Percentiles rank a stretch among this genome's conserved stretches.
Evolutionary conservation across 2,329 filamentous ascomycete genomes (phyloP).

Genomic region (Fonsecaea pugnacius): DNA sequence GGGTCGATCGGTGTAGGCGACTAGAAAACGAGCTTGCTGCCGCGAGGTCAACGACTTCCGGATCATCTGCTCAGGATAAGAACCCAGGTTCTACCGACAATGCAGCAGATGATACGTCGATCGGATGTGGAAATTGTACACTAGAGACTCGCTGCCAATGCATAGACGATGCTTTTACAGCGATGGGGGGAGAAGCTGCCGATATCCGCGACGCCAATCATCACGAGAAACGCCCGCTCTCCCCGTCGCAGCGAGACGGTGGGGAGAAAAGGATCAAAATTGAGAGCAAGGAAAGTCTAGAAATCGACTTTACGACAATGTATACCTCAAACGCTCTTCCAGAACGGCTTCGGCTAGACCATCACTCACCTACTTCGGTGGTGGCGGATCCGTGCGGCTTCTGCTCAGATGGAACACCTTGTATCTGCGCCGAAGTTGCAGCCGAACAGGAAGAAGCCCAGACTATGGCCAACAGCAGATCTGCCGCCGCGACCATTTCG

Average conservation of each 20-base stretch:
- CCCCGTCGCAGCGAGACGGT: slow-evolving; percentile 37
- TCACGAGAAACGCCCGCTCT: slow-evolving; percentile 45
- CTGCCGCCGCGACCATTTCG: slow-evolving; percentile 43
- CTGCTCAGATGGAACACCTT: slow-evolving; percentile 80
- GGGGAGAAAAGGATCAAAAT: slow-evolving; percentile 61
- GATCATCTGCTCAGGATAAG: slow-evolving; percentile 47
- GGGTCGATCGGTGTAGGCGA: slow-evolving; percentile 60
- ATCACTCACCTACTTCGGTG: slow-evolving; percentile 43
- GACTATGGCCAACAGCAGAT: slow-evolving; percentile 35
- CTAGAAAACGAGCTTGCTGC: slow-evolving; percentile 63
- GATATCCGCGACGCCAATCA: slow-evolving; percentile 43
- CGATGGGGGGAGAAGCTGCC: slow-evolving; percentile 45
- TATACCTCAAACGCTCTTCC: slow-evolving; percentile 43
- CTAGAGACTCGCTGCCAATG: slow-evolving; percentile 67
- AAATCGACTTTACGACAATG: slow-evolving; percentile 71
- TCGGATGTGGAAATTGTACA: slow-evolving; percentile 70
- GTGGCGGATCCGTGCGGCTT: slow-evolving; percentile 77
- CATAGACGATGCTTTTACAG: slow-evolving; percentile 59
- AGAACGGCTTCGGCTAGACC: slow-evolving; percentile 58
- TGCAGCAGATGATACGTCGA: slow-evolving; percentile 46
- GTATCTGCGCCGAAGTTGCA: slow-evolving; percentile 74
- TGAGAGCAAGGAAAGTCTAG: slow-evolving; percentile 53
- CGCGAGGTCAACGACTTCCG: slow-evolving; percentile 45
- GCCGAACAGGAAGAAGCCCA: slow-evolving; percentile 44
- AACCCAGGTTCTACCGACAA: slow-evolving; percentile 41